Evolutionary conservation across 108 stramenopile genomes (phyloP).

Genomic region (Mayamaea pseudoterrestris): DNA sequence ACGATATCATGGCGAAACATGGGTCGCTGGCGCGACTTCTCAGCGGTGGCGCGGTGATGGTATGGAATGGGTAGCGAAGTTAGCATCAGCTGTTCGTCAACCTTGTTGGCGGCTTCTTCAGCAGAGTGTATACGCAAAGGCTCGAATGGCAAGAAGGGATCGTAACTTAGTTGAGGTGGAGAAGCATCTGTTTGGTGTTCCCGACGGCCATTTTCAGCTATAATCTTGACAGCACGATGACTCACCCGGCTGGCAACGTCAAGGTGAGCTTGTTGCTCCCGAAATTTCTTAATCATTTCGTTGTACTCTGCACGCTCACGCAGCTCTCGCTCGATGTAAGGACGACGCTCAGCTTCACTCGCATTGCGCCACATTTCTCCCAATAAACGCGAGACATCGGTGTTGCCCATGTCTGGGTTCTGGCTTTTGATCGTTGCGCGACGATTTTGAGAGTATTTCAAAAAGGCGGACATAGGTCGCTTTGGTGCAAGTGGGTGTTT

Average conservation of each 20-base stretch:
- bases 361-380: slow-evolving; percentile 65
- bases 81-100: slow-evolving; percentile 1
- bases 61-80: too few relatives aligned
- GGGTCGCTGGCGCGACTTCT: too few relatives aligned
- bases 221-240: too few relatives aligned
- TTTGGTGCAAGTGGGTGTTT: slow-evolving; percentile 51
- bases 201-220: too few relatives aligned
- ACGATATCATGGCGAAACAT: too few relatives aligned
- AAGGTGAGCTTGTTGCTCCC: slow-evolving; percentile 23
- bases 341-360: slow-evolving; percentile 21
- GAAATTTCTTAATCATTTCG: slow-evolving; percentile 28
- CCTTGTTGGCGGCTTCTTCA: slow-evolving; percentile 2
- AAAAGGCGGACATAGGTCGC: slow-evolving; percentile 57
- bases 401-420: slow-evolving; percentile 50
- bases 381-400: slow-evolving; percentile 41
- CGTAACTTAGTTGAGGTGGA: too few relatives aligned
- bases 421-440: slow-evolving; percentile 31
- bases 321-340: slow-evolving; percentile 39
- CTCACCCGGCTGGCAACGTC: slow-evolving; percentile 16
- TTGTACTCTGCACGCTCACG: slow-evolving; percentile 46
- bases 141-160: too few relatives aligned
- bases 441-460: slow-evolving; percentile 40
- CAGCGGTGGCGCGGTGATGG: too few relatives aligned
- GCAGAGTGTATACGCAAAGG: not conserved
- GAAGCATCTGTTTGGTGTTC: too few relatives aligned